These are phyloP conservation scores for Hypoxylon sp. DNA, from an alignment of 2,329 filamentous ascomycete species.

Conservation along the genomic window DNA sequence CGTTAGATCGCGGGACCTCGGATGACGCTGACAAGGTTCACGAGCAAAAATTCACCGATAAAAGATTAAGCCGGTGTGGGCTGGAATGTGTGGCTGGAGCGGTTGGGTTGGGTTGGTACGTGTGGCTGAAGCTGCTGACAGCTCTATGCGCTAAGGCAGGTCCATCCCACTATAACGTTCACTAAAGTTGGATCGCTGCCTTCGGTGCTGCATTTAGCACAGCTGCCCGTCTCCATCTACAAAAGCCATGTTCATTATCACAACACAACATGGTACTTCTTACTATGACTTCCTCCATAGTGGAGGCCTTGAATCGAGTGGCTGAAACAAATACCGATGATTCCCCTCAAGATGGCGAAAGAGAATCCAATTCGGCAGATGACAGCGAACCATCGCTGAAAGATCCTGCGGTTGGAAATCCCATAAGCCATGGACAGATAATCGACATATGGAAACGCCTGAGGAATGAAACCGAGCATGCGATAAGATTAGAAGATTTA, in stretches of 20 bases:
- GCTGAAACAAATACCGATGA: slow-evolving; percentile 42
- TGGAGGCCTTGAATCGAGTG: slow-evolving; percentile 69
- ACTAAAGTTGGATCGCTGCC: slow-evolving; percentile 12
- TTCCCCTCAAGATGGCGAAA: slow-evolving; percentile 39
- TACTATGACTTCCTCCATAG: slow-evolving; percentile 79
- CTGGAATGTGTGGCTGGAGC: background rate
- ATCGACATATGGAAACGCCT: slow-evolving; percentile 72
- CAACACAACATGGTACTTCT: slow-evolving; percentile 76
- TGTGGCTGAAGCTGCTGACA: slow-evolving; percentile 24
- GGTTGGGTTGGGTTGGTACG: background rate
- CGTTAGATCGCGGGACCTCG: slow-evolving; percentile 16
- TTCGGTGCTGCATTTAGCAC: background rate
- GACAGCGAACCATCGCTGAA: slow-evolving; percentile 64
- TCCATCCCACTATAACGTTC: slow-evolving; percentile 4
- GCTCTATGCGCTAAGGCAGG: slow-evolving; percentile 1
- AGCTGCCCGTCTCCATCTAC: background rate
- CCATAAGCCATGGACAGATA: slow-evolving; percentile 80
- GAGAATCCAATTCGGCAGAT: slow-evolving; percentile 10
- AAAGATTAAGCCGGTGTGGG: slow-evolving; percentile 7
- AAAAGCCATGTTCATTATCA: slow-evolving; percentile 27
- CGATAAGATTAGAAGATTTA: slow-evolving; percentile 75
- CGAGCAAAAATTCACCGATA: slow-evolving; percentile 30
- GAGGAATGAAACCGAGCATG: slow-evolving; percentile 53
- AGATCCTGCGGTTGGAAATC: slow-evolving; percentile 70
- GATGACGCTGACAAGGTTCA: slow-evolving; percentile 25